Evolutionary conservation across 1,284 basidiomycete species (phyloP).

Genomic region (Exsudoporus floridanus): DNA sequence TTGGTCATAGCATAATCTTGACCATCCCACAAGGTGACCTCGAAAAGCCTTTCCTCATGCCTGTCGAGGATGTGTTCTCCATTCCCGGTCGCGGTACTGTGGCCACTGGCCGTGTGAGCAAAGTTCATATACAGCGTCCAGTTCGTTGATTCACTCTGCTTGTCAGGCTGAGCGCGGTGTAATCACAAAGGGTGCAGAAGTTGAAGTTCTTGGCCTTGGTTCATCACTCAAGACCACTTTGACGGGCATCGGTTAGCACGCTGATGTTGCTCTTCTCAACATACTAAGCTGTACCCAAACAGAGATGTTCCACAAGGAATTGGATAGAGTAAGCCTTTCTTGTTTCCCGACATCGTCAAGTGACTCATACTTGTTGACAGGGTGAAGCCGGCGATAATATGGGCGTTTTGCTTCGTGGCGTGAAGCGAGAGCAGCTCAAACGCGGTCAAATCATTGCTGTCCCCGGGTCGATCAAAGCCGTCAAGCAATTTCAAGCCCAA

Average conservation of each 20-base stretch:
- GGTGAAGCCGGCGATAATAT: constrained; percentile 99
- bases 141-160: constrained; percentile 5
- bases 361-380: constrained; percentile 34
- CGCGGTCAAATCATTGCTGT: constrained; percentile 92
- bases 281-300: constrained; percentile 9
- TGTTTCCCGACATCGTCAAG: not conserved
- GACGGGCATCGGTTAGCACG: constrained; percentile 83
- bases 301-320: constrained; percentile 99
- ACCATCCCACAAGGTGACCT: constrained; percentile 67
- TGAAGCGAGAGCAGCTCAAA: constrained; percentile 95
- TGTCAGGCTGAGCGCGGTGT: constrained; percentile 88
- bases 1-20: not conserved
- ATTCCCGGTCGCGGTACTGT: constrained; percentile 99
- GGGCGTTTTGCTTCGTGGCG: constrained; percentile 94
- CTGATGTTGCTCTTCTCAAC: not conserved
- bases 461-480: constrained; percentile 92
- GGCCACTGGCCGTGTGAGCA: constrained; percentile 80
- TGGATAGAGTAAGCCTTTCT: constrained; percentile 70
- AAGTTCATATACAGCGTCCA: not conserved
- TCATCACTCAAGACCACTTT: constrained; percentile 86
- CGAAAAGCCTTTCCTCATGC: constrained; percentile 97
- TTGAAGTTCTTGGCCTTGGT: constrained; percentile 93
- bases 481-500: constrained; percentile 92
- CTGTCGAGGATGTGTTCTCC: constrained; percentile 97
- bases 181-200: constrained; percentile 90